These are phyloP conservation scores for Catenaria anguillulae DNA, from an alignment of 371 early-diverging fungal genomes.

Conservation along the genomic window DNA sequence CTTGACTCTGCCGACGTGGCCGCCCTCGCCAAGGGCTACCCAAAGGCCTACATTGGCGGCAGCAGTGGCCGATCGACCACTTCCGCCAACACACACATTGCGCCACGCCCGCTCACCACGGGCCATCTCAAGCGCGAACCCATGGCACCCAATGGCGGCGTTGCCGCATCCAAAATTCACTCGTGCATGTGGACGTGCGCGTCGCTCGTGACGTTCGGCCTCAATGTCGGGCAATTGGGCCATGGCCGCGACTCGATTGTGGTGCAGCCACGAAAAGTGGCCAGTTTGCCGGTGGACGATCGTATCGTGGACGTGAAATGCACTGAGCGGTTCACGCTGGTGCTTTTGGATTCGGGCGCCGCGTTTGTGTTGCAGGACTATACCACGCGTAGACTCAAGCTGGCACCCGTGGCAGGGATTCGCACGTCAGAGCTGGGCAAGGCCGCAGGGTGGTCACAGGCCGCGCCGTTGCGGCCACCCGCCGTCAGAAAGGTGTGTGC, in stretches of 20 bases:
- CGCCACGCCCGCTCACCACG: conserved; percentile 39
- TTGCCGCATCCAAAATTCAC: conserved; percentile 54
- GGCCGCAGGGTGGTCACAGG: no score
- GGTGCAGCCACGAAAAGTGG: conserved; percentile 2
- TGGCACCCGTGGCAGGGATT: no score
- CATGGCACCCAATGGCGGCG: conserved; percentile 45
- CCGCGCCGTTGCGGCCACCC: no score
- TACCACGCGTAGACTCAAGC: no score
- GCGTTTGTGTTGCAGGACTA: background rate
- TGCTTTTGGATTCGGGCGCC: background rate
- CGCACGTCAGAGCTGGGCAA: no score
- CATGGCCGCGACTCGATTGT: conserved; percentile 3
- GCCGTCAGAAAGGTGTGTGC: no score
- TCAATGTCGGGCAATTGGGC: conserved; percentile 61
- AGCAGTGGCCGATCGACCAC: background rate
- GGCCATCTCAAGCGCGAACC: conserved; percentile 32
- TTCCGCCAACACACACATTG: conserved; percentile 20
- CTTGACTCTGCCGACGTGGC: background rate
- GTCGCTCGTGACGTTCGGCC: conserved; percentile 55
- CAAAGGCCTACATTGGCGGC: no score
- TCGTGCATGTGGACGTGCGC: conserved; percentile 40
- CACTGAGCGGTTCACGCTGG: background rate
- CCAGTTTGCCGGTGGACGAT: background rate
- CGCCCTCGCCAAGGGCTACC: background rate
- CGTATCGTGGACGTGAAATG: background rate